These are phyloP conservation scores for Rhodamnia rubescens DNA, from an alignment of 345 rosid genomes.

Conservation along the genomic window DNA sequence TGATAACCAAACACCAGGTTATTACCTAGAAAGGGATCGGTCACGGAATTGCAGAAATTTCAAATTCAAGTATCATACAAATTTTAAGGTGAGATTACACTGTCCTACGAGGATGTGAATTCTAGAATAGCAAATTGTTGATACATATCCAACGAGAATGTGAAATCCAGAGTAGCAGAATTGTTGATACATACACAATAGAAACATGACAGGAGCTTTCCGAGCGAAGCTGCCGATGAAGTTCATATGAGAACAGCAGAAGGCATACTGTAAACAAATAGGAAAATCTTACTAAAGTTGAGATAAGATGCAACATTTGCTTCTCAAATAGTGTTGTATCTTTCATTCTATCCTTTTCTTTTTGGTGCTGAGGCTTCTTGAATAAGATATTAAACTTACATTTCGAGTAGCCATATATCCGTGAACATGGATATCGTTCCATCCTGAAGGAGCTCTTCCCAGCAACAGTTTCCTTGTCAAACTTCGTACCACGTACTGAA, in stretches of 20 bases:
- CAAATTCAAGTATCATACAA: not conserved
- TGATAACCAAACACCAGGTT: not conserved
- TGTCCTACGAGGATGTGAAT: not conserved
- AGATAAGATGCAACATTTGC: not conserved
- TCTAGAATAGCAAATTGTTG: not conserved
- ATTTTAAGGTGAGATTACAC: not conserved
- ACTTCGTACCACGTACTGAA: constrained; percentile 31
- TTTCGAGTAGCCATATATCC: constrained; percentile 65
- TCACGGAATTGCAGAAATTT: not conserved
- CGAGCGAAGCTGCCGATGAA: constrained; percentile 44
- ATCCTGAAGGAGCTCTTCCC: constrained; percentile 42
- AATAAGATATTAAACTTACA: constrained; percentile 29
- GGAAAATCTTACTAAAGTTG: constrained; percentile 1
- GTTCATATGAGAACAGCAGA: constrained; percentile 67
- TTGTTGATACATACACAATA: constrained; percentile 43
- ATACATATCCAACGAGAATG: constrained; percentile 14
- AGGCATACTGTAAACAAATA: constrained; percentile 46
- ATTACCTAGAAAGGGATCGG: not conserved
- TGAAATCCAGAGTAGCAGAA: not conserved
- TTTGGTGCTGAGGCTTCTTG: not conserved
- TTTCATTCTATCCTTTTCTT: not conserved
- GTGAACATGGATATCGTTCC: constrained; percentile 50
- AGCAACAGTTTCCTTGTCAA: constrained; percentile 44
- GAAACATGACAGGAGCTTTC: constrained; percentile 46
- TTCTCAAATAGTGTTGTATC: not conserved